Conservation (phyloP, 306 rosid species). For the Senna siamea region DNA sequence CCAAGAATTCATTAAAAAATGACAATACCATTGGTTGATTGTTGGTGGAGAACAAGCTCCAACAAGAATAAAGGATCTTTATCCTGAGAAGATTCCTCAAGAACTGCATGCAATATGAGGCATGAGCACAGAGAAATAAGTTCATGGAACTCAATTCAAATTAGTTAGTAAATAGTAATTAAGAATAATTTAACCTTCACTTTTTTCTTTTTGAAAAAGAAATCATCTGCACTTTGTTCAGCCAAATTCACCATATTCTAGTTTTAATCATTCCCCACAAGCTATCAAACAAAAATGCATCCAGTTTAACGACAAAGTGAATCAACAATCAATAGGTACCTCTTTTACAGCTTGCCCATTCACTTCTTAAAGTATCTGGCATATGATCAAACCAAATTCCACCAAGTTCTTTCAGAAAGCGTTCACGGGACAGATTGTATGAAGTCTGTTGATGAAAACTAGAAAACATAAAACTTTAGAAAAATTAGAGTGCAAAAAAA, state of each 20-base stretch:
- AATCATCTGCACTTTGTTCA: background rate
- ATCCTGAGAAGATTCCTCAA: conserved; percentile 65
- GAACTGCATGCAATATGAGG: conserved; percentile 52
- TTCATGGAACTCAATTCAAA: conserved; percentile 4
- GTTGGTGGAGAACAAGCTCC: conserved; percentile 58
- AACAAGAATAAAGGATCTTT: conserved; percentile 72
- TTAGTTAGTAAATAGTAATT: conserved; percentile 5
- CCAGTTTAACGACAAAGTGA: conserved; percentile 33
- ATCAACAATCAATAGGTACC: conserved; percentile 46
- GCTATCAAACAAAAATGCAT: conserved; percentile 19
- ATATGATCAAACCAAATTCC: conserved; percentile 87
- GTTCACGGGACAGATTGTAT: conserved; percentile 57
- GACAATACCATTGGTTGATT: conserved; percentile 51
- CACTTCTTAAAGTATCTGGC: conserved; percentile 64
- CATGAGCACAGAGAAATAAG: conserved; percentile 31
- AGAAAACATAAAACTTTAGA: conserved; percentile 79
- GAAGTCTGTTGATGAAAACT: conserved; percentile 75
- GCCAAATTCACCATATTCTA: conserved; percentile 25
- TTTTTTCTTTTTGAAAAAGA: conserved; percentile 6
- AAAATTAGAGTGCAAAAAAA: conserved; percentile 42
- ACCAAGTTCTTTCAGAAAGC: conserved; percentile 65
- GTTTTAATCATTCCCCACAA: conserved; percentile 27
- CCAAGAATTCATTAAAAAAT: conserved; percentile 20
- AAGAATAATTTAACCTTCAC: conserved; percentile 5
- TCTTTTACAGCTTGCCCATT: conserved; percentile 68